Percentiles rank a stretch among this genome's conserved stretches.
Evolutionary conservation across 1,139 yeast species (phyloP).

Genomic region (Blastobotrys raffinosifermentans): DNA sequence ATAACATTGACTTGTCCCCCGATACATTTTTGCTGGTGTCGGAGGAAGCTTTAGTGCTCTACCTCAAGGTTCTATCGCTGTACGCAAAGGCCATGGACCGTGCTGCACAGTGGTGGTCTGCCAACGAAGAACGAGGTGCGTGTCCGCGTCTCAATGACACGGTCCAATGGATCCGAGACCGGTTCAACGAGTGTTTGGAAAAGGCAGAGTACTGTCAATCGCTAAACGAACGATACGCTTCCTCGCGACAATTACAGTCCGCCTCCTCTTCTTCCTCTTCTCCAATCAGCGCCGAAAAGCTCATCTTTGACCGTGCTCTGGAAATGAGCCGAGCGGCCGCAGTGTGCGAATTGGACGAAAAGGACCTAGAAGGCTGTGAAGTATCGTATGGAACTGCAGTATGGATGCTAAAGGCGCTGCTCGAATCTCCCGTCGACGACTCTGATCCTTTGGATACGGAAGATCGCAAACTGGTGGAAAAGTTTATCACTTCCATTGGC

Average conservation of each 20-base stretch:
- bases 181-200: conserved; percentile 82
- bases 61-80: conserved; percentile 74
- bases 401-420: conserved; percentile 89
- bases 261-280: not conserved
- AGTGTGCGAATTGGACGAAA: conserved; percentile 71
- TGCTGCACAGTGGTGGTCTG: conserved; percentile 87
- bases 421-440: conserved; percentile 39
- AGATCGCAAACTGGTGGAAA: conserved; percentile 69
- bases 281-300: conserved; percentile 63
- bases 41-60: conserved; percentile 80
- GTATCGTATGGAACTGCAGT: conserved; percentile 83
- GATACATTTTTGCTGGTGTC: conserved; percentile 56
- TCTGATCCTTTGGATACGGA: conserved; percentile 49
- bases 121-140: conserved; percentile 37
- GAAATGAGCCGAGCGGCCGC: conserved; percentile 93
- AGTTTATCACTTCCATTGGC: conserved; percentile 38
- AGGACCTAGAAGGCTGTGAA: conserved; percentile 75
- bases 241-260: not conserved
- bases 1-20: conserved; percentile 48
- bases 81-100: conserved; percentile 79
- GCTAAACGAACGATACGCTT: conserved; percentile 13
- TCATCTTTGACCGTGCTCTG: conserved; percentile 85
- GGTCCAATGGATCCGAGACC: conserved; percentile 89
- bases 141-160: conserved; percentile 59
- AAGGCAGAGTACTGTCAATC: conserved; percentile 74